Evolutionary conservation across 805 yeast species (phyloP), one percentile per base, ranked within the genome.

Genomic region (Teunomyces funiuensis): DNA sequence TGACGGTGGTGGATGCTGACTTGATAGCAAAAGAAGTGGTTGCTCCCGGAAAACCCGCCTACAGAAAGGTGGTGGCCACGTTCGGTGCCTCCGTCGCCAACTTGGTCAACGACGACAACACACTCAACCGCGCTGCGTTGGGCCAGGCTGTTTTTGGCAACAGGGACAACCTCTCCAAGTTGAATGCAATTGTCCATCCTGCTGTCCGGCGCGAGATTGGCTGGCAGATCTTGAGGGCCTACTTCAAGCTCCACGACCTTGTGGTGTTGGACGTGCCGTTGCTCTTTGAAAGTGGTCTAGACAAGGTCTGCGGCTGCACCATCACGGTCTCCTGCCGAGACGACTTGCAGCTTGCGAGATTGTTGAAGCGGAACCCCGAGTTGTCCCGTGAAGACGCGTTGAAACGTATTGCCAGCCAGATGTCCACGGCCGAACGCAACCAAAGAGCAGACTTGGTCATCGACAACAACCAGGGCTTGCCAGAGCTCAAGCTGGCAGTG

Each of bases 211-310:
- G 74, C 48, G 85, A 79, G 34, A 88, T 91, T 55, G 58, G 77
- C 6, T 65, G 73, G 62, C 77, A 76, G 50, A 65, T 88, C 1
- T 27, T 83, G 2, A 44, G 50, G 39, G 77, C 78, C 13, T 93
- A 89, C 73, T 22, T 88, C 10, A 47, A 58, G 7, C 79, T 88
- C 10, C 57, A 78, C 33, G 60, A 70, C 10, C 52, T 88, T 55
- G 89, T 88, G 3, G 65, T 93, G 0, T 62, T 93, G 37, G 99
- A 93, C 55, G 91, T 95, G 2, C 99, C 99, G 1, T 66, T 93
- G 28, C 66, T 93, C 14, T 93, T 87, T 61, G 99, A 93, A 60
- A 75, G 88, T 26, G 78, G 80, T 1, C 68, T 91, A 50, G 81
- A 88, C 55, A 52, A 58, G 34, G 64, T 83, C 17, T 91, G 98